These are phyloP conservation scores for Trichoderma guizhouense DNA, from an alignment of 2,329 filamentous ascomycete genomes.

Conservation along the genomic window DNA sequence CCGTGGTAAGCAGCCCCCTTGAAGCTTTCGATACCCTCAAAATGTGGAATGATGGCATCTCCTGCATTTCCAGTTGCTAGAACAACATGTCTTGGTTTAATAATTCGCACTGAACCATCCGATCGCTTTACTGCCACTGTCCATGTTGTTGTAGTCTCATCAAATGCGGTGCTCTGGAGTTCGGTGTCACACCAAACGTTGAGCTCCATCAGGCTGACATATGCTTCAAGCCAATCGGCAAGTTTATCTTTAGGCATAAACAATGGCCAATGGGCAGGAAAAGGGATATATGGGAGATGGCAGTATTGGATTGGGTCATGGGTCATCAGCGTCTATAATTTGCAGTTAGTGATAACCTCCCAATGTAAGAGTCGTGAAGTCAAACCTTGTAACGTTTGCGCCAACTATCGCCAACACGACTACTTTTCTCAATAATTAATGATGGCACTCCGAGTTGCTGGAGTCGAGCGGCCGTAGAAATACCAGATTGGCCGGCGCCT, in stretches of 20 bases:
- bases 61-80: neutral
- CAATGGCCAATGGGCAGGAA: conserved; percentile 63
- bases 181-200: conserved; percentile 61
- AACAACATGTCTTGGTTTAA: neutral
- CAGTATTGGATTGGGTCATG: conserved; percentile 64
- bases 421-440: conserved; percentile 49
- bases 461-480: neutral
- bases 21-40: neutral
- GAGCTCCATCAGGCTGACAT: conserved; percentile 61
- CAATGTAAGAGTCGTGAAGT: neutral
- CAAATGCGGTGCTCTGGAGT: conserved; percentile 46
- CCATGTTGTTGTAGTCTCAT: conserved; percentile 50
- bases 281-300: conserved; percentile 61
- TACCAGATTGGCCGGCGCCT: neutral
- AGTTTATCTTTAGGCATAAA: conserved; percentile 72
- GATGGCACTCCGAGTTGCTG: conserved; percentile 38
- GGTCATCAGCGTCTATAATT: conserved; percentile 52
- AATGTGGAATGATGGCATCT: neutral
- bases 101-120: neutral
- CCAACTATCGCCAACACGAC: conserved; percentile 62
- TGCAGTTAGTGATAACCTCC: neutral
- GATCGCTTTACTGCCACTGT: conserved; percentile 36
- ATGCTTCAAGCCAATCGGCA: conserved; percentile 64
- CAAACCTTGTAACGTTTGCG: conserved; percentile 53
- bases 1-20: neutral